Base-by-base conservation (phyloP, 1,139 yeast genomes). In the Lodderomyces margitis region DNA sequence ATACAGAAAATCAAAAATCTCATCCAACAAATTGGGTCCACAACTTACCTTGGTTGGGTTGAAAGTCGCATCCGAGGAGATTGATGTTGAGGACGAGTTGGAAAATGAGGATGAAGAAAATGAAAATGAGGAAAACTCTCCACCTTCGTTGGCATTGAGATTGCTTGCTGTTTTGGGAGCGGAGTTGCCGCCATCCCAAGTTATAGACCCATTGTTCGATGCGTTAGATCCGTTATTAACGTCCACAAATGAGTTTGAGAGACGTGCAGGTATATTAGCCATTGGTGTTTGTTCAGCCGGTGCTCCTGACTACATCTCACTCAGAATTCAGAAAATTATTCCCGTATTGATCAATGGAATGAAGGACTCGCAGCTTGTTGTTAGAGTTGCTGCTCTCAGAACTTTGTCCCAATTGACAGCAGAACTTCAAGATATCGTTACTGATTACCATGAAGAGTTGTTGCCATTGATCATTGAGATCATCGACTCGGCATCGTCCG, bases 151-250 rank as follows among this genome's bases (percentile, higher is more conserved):
- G 54, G 96, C 95, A 16, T 76, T 89, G 55, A 80, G 96, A 66
- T 73, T 92, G 50, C 66, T 92, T 43, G 87, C 91, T 43, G 78
- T 80, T 57, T 79, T 92, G 54, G 78, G 98, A 20, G 75, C 83
- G 36, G 88, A 84, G 57, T 74, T 94, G 55, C 96, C 98, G 42
- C 96, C 98, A 41, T 78, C 89, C 38, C 98, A 92, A 64, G 95
- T 87, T 46, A 81, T 89, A 51, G 77, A 74, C 47, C 92, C 96
- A 43, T 75, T 92, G 47, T 74, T 91, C 50, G 87, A 82, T 49
- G 76, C 78, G 50, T 67, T 88, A 52, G 82, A 83, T 39, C 58
- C 75, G 39, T 71, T 85, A 74, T 72, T 87, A 51, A 39, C 62
- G 34, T 83, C 95, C 15, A 51, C 80, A 19, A 80, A 86, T 59